Base-by-base conservation (phyloP, 768 basidiomycete genomes). In the Pleurotus tuber-regium region DNA sequence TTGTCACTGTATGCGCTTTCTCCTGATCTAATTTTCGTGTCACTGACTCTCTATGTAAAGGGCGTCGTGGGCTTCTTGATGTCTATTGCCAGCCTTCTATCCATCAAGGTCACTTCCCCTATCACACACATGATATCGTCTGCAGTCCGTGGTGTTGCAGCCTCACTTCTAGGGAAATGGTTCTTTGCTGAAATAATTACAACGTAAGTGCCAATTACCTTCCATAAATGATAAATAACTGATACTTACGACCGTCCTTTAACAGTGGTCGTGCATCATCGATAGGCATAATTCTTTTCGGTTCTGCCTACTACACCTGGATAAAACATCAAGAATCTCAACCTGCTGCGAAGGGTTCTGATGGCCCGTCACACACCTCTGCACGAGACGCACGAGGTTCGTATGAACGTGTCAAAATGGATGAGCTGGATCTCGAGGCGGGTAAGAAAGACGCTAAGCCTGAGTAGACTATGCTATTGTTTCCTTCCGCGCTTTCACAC, bases 101-200 rank as follows among this genome's bases (percentile, higher is more conserved):
- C 91, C 21, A 97, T 98, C 76, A 95, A 98, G 67, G 89, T 98
- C 55, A 98, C 95, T 6, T 96, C 93, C 1, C 95, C 95, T 11
- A 93, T 98, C 65, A 95, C 95, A 2, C 95, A 98, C 67, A 98
- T 98, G 95, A 74, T 97, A 23, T 95, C 92, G 3, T 93, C 93
- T 9, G 95, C 96, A 16, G 92, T 96, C 3, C 88, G 95, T 49
- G 94, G 96, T 14, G 95, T 98, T 23, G 84, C 92, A 1, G 91
- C 87, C n/a, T 91, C 92, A 4, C 64, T 95, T 39, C 74, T 97
- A 11, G 91, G 85, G 19, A 76, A 88, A 66, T 88, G 79, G 82
- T 56, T 92, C 16, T 97, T 97, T 70, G 64, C 72, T 23, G 95
- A 98, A 43, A 63, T 90, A 53, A 82, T 98, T 57, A 87, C 89